A percentile compares a stretch with the other conserved stretches of the same genome.
phyloP scores from a whole-genome alignment of 108 stramenopile genomes.

The Conticribra guillardii region DNA sequence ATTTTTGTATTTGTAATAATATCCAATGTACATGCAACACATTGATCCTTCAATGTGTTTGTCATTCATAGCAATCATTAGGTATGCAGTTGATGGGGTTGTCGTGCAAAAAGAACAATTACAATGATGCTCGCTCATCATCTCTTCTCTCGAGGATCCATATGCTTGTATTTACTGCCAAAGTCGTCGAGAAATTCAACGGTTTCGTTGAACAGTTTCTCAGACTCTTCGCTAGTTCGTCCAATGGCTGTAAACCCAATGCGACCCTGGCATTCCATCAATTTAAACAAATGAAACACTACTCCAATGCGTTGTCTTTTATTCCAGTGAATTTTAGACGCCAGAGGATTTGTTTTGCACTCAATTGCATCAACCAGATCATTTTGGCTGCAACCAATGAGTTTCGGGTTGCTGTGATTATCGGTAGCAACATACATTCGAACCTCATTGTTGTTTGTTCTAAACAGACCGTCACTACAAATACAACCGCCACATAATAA shows the following conservation, averaged over 20 bases:
- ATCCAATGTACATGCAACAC: too few species aligned
- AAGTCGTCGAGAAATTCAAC: constrained; percentile 17
- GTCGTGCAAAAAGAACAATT: too few species aligned
- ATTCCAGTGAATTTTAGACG: constrained; percentile 32
- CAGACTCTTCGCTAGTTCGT: constrained; percentile 12
- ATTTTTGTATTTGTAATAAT: too few species aligned
- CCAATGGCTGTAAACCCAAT: constrained; percentile 48
- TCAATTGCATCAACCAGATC: constrained; percentile 27
- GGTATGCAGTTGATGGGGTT: too few species aligned
- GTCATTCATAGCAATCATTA: too few species aligned
- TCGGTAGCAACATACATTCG: constrained; percentile 43
- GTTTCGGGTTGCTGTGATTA: constrained; percentile 6
- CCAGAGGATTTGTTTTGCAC: constrained; percentile 14
- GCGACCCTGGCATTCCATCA: constrained; percentile 22
- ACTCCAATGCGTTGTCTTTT: constrained; percentile 28
- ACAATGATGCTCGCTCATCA: too few species aligned
- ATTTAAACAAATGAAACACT: constrained; percentile 45
- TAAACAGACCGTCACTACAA: constrained; percentile 36
- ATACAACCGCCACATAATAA: constrained; percentile 36
- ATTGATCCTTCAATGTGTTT: too few species aligned
- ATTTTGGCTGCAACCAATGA: constrained; percentile 26
- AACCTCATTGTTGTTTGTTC: constrained; percentile 28
- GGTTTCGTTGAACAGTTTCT: constrained; percentile 21
- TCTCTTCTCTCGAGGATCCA: too few species aligned
- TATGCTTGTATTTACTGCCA: too few species aligned